Base-by-base conservation (phyloP, 2,329 filamentous ascomycete genomes). In the Calonectria honghensis region DNA sequence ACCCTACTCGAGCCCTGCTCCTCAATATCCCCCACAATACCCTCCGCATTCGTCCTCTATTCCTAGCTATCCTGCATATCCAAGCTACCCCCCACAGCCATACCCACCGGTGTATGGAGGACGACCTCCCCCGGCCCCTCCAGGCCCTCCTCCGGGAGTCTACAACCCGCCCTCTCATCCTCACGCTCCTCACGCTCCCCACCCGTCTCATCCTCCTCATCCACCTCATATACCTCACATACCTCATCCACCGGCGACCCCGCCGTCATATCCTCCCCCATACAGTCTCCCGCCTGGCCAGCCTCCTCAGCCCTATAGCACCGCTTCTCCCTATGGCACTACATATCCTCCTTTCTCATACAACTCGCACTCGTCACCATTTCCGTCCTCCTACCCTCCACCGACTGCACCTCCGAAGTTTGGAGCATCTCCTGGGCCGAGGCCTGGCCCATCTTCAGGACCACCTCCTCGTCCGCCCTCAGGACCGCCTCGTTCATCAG, bases 1-100 rank as follows among this genome's bases (percentile, higher is more conserved):
- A 13, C 72, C 79, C 48, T 83, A 83, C 70, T 73, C 78, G 16
- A 76, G 74, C 14, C 77, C 80, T 32, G 63, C 75, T 67, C 79
- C 79, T 37, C 72, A 82, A 39, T 81, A 76, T 72, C 75, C 77
- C 73, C 70, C 74, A 18, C 72, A 74, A 59, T 81, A 80, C 67
- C 76, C 75, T 51, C 77, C 78, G 20, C 80, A 82, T 68, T 75
- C 78, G 52, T 66, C 74, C 29, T 29, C 80, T 73, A 52, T 76
- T 54, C 59, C 77, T 51, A 75, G 72, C 37, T 83, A 83, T 68
- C 75, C 81, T 45, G 77, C 77, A 18, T 83, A 82, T 39, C 77
- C 78, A 24, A 73, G 76, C 14, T 82, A 81, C 50, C 73, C 78
- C 45, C 75, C 76, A 51, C 75, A 81, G 24, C 64, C 79, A 9